Conservation (phyloP, 1,284 basidiomycete genomes). For the Neonothopanus nambi region DNA sequence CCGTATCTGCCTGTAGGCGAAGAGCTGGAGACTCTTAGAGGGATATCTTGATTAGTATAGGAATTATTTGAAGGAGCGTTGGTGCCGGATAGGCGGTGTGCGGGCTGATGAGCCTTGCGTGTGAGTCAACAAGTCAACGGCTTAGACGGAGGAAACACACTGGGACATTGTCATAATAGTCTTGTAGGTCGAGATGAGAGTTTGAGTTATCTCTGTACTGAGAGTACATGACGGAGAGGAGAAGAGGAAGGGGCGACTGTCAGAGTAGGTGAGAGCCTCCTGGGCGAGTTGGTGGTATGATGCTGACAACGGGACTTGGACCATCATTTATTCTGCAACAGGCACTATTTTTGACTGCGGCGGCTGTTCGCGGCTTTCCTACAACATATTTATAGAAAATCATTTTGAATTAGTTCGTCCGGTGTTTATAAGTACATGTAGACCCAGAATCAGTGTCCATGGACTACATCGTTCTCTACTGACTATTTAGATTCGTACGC, state of each 20-base stretch:
- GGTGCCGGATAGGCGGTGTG: constrained; percentile 11
- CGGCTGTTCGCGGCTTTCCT: too few species aligned
- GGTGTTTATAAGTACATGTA: not conserved
- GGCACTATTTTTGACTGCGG: too few species aligned
- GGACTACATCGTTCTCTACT: too few species aligned
- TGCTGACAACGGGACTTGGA: too few species aligned
- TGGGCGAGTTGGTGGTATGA: not conserved
- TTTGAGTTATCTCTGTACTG: constrained; percentile 26
- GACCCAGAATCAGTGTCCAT: not conserved
- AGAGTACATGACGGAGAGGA: constrained; percentile 16
- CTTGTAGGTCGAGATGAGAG: constrained; percentile 29
- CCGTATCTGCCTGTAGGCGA: not conserved
- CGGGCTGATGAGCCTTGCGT: constrained; percentile 1
- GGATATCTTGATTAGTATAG: not conserved
- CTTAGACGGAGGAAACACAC: constrained; percentile 7
- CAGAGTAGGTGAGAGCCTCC: not conserved
- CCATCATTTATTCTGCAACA: too few species aligned
- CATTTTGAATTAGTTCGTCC: not conserved
- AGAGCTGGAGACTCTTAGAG: not conserved
- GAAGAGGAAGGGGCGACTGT: too few species aligned
- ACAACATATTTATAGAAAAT: too few species aligned
- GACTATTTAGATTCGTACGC: not conserved
- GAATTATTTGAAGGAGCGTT: not conserved
- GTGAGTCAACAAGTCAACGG: not conserved
- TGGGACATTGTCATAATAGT: constrained; percentile 29